A percentile compares a stretch with the other conserved stretches of the same genome.
These are phyloP conservation scores for Clitoria ternatea DNA, from an alignment of 306 rosid species.

Conservation along the genomic window DNA sequence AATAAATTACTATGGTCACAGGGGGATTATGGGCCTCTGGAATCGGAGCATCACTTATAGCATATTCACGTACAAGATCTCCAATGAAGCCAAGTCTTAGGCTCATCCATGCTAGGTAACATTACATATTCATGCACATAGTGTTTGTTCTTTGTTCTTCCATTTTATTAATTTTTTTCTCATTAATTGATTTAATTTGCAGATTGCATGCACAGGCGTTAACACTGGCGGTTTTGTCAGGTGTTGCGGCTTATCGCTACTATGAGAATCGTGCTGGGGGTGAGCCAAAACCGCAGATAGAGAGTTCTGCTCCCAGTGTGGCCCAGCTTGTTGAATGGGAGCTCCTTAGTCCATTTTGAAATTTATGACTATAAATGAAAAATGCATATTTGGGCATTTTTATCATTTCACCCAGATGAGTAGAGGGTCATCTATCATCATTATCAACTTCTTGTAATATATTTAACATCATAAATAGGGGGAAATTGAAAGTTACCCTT, in stretches of 20 bases:
- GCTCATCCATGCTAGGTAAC: constrained; percentile 81
- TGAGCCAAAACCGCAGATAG: background rate
- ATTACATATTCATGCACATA: background rate
- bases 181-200: background rate
- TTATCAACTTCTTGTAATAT: background rate
- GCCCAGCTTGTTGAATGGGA: background rate
- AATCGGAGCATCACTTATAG: constrained; percentile 62
- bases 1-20: constrained; percentile 8
- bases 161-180: background rate
- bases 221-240: constrained; percentile 64
- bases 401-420: background rate
- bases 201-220: constrained; percentile 90
- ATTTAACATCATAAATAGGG: no score
- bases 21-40: constrained; percentile 82
- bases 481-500: no score
- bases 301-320: background rate
- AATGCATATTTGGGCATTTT: background rate
- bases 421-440: background rate
- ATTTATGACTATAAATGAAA: background rate
- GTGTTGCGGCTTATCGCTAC: constrained; percentile 65
- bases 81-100: constrained; percentile 76
- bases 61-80: constrained; percentile 41
- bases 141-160: background rate
- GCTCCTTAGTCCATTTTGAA: constrained; percentile 6
- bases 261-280: constrained; percentile 32